Conservation (phyloP, 2,329 filamentous ascomycete species). For the Paecilomyces niveus region DNA sequence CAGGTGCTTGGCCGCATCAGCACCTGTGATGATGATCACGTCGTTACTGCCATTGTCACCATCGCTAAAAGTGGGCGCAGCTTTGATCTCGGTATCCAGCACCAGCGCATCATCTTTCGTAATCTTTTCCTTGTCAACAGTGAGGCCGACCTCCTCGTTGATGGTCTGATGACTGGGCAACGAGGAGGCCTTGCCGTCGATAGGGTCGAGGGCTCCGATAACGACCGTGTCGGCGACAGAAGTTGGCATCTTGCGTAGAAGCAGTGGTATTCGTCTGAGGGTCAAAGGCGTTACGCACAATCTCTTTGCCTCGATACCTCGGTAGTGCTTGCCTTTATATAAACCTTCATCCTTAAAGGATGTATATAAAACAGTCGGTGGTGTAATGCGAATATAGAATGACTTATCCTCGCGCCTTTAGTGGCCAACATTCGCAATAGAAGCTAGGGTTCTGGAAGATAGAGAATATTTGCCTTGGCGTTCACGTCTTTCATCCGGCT, state of each 20-base stretch:
- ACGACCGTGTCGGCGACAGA: not conserved
- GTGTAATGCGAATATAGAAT: not conserved
- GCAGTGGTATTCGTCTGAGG: not conserved
- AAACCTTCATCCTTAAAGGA: not conserved
- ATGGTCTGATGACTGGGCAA: not conserved
- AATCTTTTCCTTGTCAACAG: not conserved
- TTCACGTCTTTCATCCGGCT: not conserved
- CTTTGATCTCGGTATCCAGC: not conserved
- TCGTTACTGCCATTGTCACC: conserved; percentile 31
- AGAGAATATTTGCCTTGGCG: not conserved
- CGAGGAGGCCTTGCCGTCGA: not conserved
- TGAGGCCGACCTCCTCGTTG: not conserved
- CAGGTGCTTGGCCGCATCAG: conserved; percentile 44
- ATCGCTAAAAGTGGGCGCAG: conserved; percentile 9
- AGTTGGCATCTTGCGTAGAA: not conserved
- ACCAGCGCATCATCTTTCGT: not conserved
- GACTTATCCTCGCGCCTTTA: not conserved
- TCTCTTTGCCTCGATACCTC: not conserved
- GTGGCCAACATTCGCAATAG: not conserved
- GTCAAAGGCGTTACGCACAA: not conserved
- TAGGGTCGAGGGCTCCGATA: not conserved
- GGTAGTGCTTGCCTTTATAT: not conserved
- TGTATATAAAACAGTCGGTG: not conserved
- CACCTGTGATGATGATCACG: conserved; percentile 45
- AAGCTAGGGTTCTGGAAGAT: not conserved